Conservation (phyloP, 208 protist species). For the Acanthamoeba healyi region DNA sequence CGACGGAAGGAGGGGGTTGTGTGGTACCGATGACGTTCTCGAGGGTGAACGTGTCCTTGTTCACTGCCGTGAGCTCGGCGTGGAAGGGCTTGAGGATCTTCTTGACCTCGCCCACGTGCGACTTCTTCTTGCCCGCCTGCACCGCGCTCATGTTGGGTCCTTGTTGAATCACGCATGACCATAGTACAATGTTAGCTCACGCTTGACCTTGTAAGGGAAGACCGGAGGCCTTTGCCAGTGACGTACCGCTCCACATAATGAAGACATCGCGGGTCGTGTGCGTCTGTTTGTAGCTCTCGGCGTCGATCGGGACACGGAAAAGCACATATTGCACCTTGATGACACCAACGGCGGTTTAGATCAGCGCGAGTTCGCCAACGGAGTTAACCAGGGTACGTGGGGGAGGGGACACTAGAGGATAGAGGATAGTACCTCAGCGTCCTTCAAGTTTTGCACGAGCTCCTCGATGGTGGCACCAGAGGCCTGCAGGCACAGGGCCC, state of each 20-base stretch:
- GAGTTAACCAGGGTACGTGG: too few relatives aligned
- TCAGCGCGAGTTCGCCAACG: too few relatives aligned
- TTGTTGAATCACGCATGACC: not conserved
- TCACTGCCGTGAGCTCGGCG: conserved; percentile 65
- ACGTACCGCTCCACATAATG: conserved; percentile 63
- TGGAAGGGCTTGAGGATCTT: conserved; percentile 73
- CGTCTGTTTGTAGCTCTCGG: conserved; percentile 55
- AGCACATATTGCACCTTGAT: conserved; percentile 61
- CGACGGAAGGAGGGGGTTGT: not conserved
- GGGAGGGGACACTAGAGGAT: too few relatives aligned
- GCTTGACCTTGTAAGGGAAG: not conserved
- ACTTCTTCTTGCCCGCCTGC: conserved; percentile 66
- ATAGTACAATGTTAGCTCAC: too few relatives aligned
- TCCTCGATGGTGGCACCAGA: conserved; percentile 14
- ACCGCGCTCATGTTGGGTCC: conserved; percentile 53
- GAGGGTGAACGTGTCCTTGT: conserved; percentile 65
- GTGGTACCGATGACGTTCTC: conserved; percentile 63
- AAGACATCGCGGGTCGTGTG: conserved; percentile 59
- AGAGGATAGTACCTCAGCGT: conserved; percentile 9
- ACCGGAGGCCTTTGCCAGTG: too few relatives aligned
- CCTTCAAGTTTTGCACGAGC: conserved; percentile 17
- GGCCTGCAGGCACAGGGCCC: conserved; percentile 30
- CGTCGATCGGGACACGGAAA: conserved; percentile 4
- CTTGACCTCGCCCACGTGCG: conserved; percentile 67
- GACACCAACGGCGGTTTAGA: too few relatives aligned